Percentiles rank a stretch among this genome's conserved stretches.
Conservation (phyloP, 192 early-diverging fungal genomes). For the Backusella tuberculispora region DNA sequence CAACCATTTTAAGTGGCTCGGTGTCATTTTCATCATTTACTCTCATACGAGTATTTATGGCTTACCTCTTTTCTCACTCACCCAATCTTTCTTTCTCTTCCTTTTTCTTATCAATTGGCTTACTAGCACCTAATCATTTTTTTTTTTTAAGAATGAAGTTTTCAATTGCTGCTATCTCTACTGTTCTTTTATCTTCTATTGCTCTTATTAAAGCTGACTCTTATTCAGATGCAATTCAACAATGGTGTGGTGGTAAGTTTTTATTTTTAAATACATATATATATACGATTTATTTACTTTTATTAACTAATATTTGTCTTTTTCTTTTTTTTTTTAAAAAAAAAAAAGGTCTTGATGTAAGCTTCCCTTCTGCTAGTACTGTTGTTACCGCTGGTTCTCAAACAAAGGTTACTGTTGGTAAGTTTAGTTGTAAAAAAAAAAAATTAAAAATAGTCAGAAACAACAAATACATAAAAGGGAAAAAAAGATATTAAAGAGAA, state of each 20-base stretch:
- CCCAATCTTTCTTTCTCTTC: not conserved
- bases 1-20: not conserved
- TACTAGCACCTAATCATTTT: no score
- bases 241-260: conserved; percentile 32
- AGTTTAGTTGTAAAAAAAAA: conserved; percentile 2
- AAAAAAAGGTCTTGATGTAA: conserved; percentile 22
- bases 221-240: conserved; percentile 39
- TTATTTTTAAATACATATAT: not conserved
- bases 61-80: not conserved
- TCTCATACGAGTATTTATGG: not conserved
- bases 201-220: conserved; percentile 28
- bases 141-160: conserved; percentile 29
- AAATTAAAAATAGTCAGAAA: not conserved
- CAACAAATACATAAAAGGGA: not conserved
- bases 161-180: conserved; percentile 34
- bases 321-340: not conserved
- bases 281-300: not conserved
- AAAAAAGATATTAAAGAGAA: not conserved
- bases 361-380: conserved; percentile 15
- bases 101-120: not conserved
- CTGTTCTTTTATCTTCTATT: conserved; percentile 28
- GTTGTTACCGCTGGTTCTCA: conserved; percentile 24
- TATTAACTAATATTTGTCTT: not conserved
- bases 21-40: not conserved
- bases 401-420: conserved; percentile 35